Conservation (phyloP, 2,329 filamentous ascomycete genomes). For the Geoglossum cookeanum region DNA sequence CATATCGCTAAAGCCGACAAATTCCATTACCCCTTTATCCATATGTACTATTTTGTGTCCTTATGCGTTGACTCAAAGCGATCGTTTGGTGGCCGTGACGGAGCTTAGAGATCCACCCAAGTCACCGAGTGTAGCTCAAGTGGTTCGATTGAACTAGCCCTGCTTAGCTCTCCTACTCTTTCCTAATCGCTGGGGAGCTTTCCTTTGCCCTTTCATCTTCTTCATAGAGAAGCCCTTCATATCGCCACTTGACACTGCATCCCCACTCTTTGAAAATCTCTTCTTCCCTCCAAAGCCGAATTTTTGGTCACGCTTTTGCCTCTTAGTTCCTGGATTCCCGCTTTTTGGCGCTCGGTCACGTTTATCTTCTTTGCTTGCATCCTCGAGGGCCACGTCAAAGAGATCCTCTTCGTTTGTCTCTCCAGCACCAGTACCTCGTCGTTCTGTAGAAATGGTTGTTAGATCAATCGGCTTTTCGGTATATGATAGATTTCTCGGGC, state of each 20-base stretch:
- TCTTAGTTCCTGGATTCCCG: slow-evolving; percentile 43
- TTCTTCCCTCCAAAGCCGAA: slow-evolving; percentile 96
- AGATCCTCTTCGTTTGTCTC: slow-evolving; percentile 59
- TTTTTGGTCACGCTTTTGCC: slow-evolving; percentile 85
- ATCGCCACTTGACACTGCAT: slow-evolving; percentile 67
- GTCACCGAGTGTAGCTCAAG: no score
- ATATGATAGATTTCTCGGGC: not conserved
- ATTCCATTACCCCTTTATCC: no score
- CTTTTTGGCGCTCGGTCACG: slow-evolving; percentile 13
- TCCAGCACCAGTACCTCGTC: not conserved
- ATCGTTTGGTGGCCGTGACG: not conserved
- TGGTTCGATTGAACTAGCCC: not conserved
- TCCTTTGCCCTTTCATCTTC: slow-evolving; percentile 12
- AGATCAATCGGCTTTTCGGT: slow-evolving; percentile 8
- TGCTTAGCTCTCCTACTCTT: slow-evolving; percentile 21
- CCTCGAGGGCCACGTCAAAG: slow-evolving; percentile 78
- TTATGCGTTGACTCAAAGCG: no score
- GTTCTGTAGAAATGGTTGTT: slow-evolving; percentile 9
- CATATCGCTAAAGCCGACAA: no score
- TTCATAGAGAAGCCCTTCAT: slow-evolving; percentile 53
- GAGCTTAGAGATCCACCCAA: not conserved
- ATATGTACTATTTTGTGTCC: no score
- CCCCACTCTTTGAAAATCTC: slow-evolving; percentile 72
- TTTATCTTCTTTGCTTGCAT: slow-evolving; percentile 29
- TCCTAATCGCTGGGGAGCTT: slow-evolving; percentile 18